Conservation (phyloP, 192 early-diverging fungal genomes). For the Rhizophlyctis rosea region DNA sequence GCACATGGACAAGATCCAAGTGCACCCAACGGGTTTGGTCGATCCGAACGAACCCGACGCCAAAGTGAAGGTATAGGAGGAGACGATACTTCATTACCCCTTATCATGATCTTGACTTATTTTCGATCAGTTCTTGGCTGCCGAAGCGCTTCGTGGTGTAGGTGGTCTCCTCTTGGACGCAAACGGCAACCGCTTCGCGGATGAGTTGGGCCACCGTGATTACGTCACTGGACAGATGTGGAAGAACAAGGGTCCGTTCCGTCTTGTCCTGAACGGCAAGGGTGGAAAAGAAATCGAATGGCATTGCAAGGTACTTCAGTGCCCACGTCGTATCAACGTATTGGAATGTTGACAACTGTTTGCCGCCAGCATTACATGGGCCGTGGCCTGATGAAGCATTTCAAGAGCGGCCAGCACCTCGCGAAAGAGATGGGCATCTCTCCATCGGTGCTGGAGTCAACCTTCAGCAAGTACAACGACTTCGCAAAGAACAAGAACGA, state of each 20-base stretch:
- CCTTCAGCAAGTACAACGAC: conserved; percentile 53
- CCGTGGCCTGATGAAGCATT: conserved; percentile 84
- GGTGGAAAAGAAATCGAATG: conserved; percentile 87
- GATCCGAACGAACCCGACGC: conserved; percentile 83
- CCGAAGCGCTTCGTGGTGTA: conserved; percentile 91
- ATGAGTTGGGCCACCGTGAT: conserved; percentile 92
- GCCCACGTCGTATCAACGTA: too few relatives aligned
- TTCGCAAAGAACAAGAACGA: conserved; percentile 48
- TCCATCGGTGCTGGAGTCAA: conserved; percentile 24
- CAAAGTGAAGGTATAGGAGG: conserved; percentile 64
- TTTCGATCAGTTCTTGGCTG: conserved; percentile 75
- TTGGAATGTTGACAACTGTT: conserved; percentile 1
- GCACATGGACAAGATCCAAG: conserved; percentile 95
- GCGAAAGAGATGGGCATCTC: conserved; percentile 71
- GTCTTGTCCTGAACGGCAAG: conserved; percentile 78
- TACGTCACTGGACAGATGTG: conserved; percentile 88
- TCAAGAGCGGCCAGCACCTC: conserved; percentile 68
- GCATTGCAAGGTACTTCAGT: conserved; percentile 66
- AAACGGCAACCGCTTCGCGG: conserved; percentile 83
- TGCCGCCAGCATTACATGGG: conserved; percentile 70
- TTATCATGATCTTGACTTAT: neutral
- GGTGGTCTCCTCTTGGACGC: conserved; percentile 82
- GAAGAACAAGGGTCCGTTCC: conserved; percentile 81
- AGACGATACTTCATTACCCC: neutral
- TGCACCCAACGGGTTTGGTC: conserved; percentile 95